A percentile compares a stretch with the other conserved stretches of the same genome.
Conservation (phyloP, 139 green algal genomes). For the Edaphochlamys debaryana region DNA sequence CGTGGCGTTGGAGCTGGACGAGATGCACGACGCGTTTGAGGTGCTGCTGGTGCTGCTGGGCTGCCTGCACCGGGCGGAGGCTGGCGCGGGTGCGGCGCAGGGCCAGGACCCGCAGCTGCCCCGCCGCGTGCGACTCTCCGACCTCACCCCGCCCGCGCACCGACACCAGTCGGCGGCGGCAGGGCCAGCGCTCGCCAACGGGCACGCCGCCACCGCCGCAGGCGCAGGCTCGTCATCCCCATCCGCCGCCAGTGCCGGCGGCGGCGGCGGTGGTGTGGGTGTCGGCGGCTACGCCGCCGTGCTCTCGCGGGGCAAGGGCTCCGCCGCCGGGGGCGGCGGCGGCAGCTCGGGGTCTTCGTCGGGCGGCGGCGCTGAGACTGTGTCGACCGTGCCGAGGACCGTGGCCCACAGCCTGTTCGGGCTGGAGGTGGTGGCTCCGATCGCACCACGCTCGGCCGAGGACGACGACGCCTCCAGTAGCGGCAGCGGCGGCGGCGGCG, state of each 20-base stretch:
- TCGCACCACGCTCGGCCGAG: not conserved
- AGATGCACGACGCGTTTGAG: slow-evolving; percentile 90
- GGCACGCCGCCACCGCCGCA: slow-evolving; percentile 6
- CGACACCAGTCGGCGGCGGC: slow-evolving; percentile 4
- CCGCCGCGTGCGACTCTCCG: slow-evolving; percentile 45
- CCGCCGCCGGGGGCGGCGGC: not conserved
- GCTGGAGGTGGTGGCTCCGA: slow-evolving; percentile 67
- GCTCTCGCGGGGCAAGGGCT: not conserved
- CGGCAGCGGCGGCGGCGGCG: slow-evolving; percentile 20
- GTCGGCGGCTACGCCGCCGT: not conserved
- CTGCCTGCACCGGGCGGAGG: slow-evolving; percentile 73
- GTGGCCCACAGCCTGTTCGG: slow-evolving; percentile 75
- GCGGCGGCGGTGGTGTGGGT: too few species aligned
- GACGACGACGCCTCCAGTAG: slow-evolving; percentile 30
- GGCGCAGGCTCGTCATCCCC: too few species aligned
- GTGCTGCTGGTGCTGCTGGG: slow-evolving; percentile 80
- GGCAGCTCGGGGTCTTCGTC: too few species aligned
- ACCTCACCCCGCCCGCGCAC: not conserved
- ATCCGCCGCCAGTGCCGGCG: too few species aligned
- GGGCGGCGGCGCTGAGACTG: not conserved
- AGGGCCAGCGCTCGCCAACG: not conserved
- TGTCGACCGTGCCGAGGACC: slow-evolving; percentile 13
- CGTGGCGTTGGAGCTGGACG: slow-evolving; percentile 60
- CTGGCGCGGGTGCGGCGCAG: slow-evolving; percentile 1
- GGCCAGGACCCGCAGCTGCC: slow-evolving; percentile 67